Percentiles rank a stretch among this genome's conserved stretches.
These are phyloP conservation scores for Cantharellus cinnabarinus DNA, from an alignment of 768 basidiomycete species.

Conservation along the genomic window DNA sequence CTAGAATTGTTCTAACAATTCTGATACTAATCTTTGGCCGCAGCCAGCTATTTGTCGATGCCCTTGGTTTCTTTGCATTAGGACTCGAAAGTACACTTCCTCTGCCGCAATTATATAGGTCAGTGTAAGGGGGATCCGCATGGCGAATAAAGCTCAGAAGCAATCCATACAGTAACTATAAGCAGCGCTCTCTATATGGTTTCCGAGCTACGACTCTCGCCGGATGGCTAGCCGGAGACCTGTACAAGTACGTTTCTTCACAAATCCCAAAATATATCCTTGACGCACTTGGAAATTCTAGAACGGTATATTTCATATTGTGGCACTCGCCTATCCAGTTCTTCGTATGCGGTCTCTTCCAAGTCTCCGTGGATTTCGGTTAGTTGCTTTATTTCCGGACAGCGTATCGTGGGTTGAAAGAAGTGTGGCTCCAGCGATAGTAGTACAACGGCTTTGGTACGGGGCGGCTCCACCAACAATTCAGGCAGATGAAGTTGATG, in stretches of 20 bases:
- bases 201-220: slow-evolving; percentile 65
- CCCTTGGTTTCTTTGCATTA: slow-evolving; percentile 56
- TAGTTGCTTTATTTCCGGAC: slow-evolving; percentile 13
- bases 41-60: slow-evolving; percentile 34
- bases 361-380: slow-evolving; percentile 63
- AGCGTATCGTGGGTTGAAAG: neutral
- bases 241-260: slow-evolving; percentile 44
- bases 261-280: slow-evolving; percentile 2
- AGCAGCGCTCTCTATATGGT: slow-evolving; percentile 60
- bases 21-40: slow-evolving; percentile 54
- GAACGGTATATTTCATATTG: slow-evolving; percentile 63
- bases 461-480: slow-evolving; percentile 41
- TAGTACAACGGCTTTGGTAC: slow-evolving; percentile 53
- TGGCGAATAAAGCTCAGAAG: neutral
- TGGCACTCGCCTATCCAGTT: slow-evolving; percentile 58
- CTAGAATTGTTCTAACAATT: slow-evolving; percentile 45
- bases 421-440: slow-evolving; percentile 29
- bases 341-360: slow-evolving; percentile 59
- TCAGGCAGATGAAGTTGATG: slow-evolving; percentile 33
- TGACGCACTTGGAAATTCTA: slow-evolving; percentile 14
- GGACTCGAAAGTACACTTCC: slow-evolving; percentile 77
- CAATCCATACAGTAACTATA: slow-evolving; percentile 39
- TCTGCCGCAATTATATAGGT: slow-evolving; percentile 69
- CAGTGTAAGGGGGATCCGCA: slow-evolving; percentile 8
- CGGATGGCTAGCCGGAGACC: slow-evolving; percentile 70